Conservation (phyloP, 1,284 basidiomycete species). For the Calocybe gambosa region DNA sequence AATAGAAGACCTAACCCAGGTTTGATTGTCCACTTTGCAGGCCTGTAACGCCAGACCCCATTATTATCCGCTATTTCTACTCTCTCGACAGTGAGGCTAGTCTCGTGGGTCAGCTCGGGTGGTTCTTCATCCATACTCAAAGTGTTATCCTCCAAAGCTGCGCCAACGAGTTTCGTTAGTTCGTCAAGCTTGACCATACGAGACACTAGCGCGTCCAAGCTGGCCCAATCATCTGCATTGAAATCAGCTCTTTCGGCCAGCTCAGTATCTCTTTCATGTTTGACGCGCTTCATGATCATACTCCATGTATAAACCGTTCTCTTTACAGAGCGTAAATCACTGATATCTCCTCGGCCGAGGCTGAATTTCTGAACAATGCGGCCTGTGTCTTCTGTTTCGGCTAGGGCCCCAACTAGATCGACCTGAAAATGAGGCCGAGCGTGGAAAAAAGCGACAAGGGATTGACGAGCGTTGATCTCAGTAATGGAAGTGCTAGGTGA, state of each 20-base stretch:
- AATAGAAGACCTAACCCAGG: constrained; percentile 49
- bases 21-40: constrained; percentile 57
- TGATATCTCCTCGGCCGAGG: constrained; percentile 60
- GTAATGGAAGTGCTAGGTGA: constrained; percentile 78
- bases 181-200: constrained; percentile 49
- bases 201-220: constrained; percentile 49
- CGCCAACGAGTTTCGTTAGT: constrained; percentile 56
- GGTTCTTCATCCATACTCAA: constrained; percentile 15
- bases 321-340: constrained; percentile 62
- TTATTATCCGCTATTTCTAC: constrained; percentile 11
- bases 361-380: constrained; percentile 79
- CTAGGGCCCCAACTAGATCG: constrained; percentile 59
- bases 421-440: constrained; percentile 58
- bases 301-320: constrained; percentile 57
- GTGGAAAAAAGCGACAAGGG: constrained; percentile 75
- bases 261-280: constrained; percentile 53
- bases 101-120: constrained; percentile 15
- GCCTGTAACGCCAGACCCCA: constrained; percentile 22
- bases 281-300: constrained; percentile 41
- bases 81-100: constrained; percentile 11
- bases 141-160: constrained; percentile 40
- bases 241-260: constrained; percentile 28
- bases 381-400: constrained; percentile 63
- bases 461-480: constrained; percentile 73
- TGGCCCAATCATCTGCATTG: constrained; percentile 43